These are phyloP conservation scores for Aspergillus funiculosus DNA, from an alignment of 495 filamentous ascomycete genomes.

Conservation along the genomic window DNA sequence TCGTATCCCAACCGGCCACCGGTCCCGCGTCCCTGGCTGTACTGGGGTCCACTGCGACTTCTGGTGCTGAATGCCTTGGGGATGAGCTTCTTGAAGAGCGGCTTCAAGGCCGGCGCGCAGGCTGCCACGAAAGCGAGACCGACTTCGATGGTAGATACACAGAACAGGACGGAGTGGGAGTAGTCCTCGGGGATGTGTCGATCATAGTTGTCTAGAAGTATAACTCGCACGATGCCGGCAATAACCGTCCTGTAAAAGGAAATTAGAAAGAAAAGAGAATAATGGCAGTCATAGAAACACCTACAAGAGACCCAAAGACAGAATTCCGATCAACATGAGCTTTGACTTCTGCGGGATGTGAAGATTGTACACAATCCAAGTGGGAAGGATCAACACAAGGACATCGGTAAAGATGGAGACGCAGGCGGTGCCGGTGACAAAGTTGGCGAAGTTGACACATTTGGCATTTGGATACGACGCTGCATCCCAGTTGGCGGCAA, in stretches of 20 bases:
- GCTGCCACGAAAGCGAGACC: constrained; percentile 46
- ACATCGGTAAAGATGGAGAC: constrained; percentile 39
- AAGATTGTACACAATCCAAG: constrained; percentile 40
- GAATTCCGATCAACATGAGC: constrained; percentile 33
- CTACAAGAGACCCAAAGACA: constrained; percentile 32
- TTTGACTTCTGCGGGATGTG: constrained; percentile 36
- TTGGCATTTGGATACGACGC: constrained; percentile 12
- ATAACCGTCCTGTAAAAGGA: constrained; percentile 37
- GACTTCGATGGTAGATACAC: constrained; percentile 44
- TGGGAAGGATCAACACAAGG: constrained; percentile 37
- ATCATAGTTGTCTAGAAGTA: constrained; percentile 17
- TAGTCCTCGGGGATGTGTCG: constrained; percentile 12
- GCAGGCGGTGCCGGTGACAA: constrained; percentile 29
- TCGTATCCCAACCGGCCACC: constrained; percentile 9
- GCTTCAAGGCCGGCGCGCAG: constrained; percentile 24
- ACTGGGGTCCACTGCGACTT: constrained; percentile 10
- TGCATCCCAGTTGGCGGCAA: constrained; percentile 32
- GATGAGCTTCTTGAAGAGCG: constrained; percentile 12
- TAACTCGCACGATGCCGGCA: constrained; percentile 22
- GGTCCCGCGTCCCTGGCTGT: constrained; percentile 6
- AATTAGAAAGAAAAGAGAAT: neutral
- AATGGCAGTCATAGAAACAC: constrained; percentile 1
- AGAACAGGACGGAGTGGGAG: constrained; percentile 38
- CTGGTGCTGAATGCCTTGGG: constrained; percentile 13
- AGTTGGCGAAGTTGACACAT: constrained; percentile 17